Conservation (phyloP, 805 yeast species). For the Huiozyma sinensis region DNA sequence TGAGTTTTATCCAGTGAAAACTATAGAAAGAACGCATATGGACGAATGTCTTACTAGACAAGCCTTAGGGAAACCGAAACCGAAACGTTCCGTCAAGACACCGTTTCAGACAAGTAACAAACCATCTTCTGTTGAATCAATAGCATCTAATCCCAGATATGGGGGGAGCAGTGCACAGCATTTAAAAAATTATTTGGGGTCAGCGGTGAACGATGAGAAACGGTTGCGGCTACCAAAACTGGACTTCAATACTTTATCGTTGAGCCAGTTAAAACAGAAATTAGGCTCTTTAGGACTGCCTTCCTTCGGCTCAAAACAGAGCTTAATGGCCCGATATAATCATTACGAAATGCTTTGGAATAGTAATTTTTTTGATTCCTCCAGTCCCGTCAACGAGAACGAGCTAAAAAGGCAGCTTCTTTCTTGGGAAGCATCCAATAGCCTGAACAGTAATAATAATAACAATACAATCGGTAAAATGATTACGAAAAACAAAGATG, state of each 20-base stretch:
- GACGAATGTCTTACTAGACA: slow-evolving; percentile 42
- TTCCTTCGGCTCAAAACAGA: slow-evolving; percentile 49
- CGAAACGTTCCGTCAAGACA: not conserved
- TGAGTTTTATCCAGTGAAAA: slow-evolving; percentile 41
- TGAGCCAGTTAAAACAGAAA: slow-evolving; percentile 51
- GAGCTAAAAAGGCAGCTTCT: slow-evolving; percentile 44
- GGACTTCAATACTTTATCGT: slow-evolving; percentile 50
- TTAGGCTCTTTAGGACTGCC: slow-evolving; percentile 46
- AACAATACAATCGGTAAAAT: slow-evolving; percentile 10
- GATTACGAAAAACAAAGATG: slow-evolving; percentile 30
- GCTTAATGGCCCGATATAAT: slow-evolving; percentile 59
- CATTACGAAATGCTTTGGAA: slow-evolving; percentile 73
- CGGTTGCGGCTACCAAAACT: slow-evolving; percentile 46
- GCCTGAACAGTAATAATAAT: slow-evolving; percentile 7
- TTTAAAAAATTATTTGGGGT: slow-evolving; percentile 14
- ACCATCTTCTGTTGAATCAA: not conserved
- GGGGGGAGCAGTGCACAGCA: not conserved
- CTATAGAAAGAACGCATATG: slow-evolving; percentile 49
- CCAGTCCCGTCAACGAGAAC: slow-evolving; percentile 47
- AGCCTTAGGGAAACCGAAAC: slow-evolving; percentile 5
- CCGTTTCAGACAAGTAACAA: not conserved
- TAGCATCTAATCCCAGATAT: not conserved
- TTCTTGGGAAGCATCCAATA: slow-evolving; percentile 52
- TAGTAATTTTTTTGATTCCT: slow-evolving; percentile 61
- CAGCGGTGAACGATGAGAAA: slow-evolving; percentile 31